phyloP scores from a whole-genome alignment of 140 eudicot species.

The Oenanthe javanica region DNA sequence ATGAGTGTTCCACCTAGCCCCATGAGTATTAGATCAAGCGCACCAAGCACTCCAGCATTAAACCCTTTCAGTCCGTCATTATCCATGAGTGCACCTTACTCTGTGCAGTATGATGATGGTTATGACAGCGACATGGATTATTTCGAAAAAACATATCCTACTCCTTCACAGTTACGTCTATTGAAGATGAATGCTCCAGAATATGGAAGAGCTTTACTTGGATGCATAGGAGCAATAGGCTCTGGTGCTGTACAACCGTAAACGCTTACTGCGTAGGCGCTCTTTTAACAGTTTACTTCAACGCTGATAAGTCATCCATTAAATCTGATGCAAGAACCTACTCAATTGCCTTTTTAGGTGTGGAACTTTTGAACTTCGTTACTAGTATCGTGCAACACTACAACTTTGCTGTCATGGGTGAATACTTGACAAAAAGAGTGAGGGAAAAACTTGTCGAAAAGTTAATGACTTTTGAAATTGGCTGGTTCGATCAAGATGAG shows the following conservation, averaged over 20 bases:
- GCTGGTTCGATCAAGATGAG: constrained; percentile 67
- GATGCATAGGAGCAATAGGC: constrained; percentile 70
- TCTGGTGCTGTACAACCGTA: constrained; percentile 71
- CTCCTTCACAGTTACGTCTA: constrained; percentile 57
- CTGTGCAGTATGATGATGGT: constrained; percentile 46
- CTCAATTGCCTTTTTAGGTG: constrained; percentile 46
- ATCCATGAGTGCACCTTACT: constrained; percentile 44
- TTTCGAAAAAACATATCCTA: constrained; percentile 12
- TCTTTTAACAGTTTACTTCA: constrained; percentile 49
- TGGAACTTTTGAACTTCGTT: constrained; percentile 51
- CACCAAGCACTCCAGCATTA: constrained; percentile 30
- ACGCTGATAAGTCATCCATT: constrained; percentile 44
- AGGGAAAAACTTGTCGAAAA: constrained; percentile 49
- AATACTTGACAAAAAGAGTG: constrained; percentile 46
- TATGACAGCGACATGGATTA: constrained; percentile 43
- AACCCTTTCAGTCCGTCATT: constrained; percentile 41
- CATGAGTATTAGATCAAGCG: constrained; percentile 32
- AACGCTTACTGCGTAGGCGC: constrained; percentile 71
- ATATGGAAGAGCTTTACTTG: constrained; percentile 45
- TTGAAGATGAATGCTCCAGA: constrained; percentile 66
- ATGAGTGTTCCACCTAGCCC: constrained; percentile 31
- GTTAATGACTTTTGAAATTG: constrained; percentile 61
- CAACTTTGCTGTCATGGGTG: constrained; percentile 66
- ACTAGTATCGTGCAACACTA: constrained; percentile 54
- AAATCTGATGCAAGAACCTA: constrained; percentile 43